Percentiles rank a stretch among this genome's conserved stretches.
These are phyloP conservation scores for Populus hybrid DNA, from an alignment of 441 rosid species.

Conservation along the genomic window DNA sequence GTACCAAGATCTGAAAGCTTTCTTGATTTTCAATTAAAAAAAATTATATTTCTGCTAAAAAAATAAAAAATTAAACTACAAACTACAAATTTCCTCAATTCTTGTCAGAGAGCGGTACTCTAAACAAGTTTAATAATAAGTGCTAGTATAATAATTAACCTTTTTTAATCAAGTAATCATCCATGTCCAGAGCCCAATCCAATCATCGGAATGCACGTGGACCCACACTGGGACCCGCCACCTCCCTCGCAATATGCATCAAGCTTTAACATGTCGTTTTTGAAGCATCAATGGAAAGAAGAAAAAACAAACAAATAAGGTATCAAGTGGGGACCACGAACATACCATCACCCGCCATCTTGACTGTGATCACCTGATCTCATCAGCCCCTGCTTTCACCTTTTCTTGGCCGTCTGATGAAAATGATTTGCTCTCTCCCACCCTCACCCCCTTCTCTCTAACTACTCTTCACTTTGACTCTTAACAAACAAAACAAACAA, in stretches of 20 bases:
- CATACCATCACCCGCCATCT: slow-evolving; percentile 21
- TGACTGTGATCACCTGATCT: slow-evolving; percentile 26
- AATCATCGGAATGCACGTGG: not conserved
- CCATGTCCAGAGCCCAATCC: not conserved
- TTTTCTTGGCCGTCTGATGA: slow-evolving; percentile 23
- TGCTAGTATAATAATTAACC: not conserved
- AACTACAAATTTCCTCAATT: not conserved
- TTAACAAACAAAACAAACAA: slow-evolving; percentile 1
- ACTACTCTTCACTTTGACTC: slow-evolving; percentile 3
- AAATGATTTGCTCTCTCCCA: slow-evolving; percentile 7
- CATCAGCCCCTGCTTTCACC: not conserved
- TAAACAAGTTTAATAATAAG: not conserved
- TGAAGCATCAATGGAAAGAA: not conserved
- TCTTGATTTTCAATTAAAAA: not conserved
- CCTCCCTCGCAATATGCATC: not conserved
- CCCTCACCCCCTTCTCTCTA: not conserved
- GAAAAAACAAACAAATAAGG: not conserved
- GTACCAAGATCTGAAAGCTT: not conserved
- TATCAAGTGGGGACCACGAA: slow-evolving; percentile 19
- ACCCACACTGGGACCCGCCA: not conserved
- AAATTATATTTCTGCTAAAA: not conserved
- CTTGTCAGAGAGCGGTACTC: not conserved
- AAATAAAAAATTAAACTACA: no score
- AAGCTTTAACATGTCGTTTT: not conserved
- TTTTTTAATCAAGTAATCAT: not conserved